These are phyloP conservation scores for Crataegus laevigata DNA, from an alignment of 306 rosid genomes.

Conservation along the genomic window DNA sequence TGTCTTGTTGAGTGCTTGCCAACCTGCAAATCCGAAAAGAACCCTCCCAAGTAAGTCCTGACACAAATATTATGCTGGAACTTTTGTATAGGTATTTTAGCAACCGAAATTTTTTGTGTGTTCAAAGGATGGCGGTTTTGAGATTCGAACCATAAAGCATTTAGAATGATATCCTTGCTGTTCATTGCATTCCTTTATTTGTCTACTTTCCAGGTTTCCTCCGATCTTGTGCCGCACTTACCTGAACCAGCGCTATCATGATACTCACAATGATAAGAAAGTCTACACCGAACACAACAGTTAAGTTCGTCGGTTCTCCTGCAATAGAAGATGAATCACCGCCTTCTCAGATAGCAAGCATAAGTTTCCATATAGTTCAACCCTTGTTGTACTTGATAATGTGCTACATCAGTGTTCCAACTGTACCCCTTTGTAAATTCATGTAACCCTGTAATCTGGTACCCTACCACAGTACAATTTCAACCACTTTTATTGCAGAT, in stretches of 20 bases:
- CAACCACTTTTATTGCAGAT: background rate
- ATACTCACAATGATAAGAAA: slow-evolving; percentile 55
- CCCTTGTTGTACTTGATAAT: background rate
- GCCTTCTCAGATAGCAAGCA: background rate
- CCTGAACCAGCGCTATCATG: slow-evolving; percentile 61
- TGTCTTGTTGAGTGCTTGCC: slow-evolving; percentile 88
- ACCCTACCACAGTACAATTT: too few relatives aligned
- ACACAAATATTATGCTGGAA: background rate
- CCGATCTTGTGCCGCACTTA: slow-evolving; percentile 60
- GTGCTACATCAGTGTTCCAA: background rate
- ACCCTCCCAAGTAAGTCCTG: slow-evolving; percentile 80
- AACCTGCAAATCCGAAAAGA: slow-evolving; percentile 71
- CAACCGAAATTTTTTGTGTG: background rate
- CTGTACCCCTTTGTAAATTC: background rate
- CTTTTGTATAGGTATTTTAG: background rate
- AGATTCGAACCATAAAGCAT: background rate
- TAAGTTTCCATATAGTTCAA: background rate
- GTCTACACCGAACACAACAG: slow-evolving; percentile 32
- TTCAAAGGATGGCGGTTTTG: background rate
- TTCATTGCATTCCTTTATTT: background rate
- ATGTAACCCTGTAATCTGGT: background rate
- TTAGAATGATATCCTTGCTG: background rate
- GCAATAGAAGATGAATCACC: slow-evolving; percentile 2
- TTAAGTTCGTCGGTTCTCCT: background rate
- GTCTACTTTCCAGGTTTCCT: slow-evolving; percentile 45